Percentiles rank a stretch among this genome's conserved stretches.
These are phyloP conservation scores for Phytophthora melonis DNA, from an alignment of 352 stramenopile genomes.

Conservation along the genomic window DNA sequence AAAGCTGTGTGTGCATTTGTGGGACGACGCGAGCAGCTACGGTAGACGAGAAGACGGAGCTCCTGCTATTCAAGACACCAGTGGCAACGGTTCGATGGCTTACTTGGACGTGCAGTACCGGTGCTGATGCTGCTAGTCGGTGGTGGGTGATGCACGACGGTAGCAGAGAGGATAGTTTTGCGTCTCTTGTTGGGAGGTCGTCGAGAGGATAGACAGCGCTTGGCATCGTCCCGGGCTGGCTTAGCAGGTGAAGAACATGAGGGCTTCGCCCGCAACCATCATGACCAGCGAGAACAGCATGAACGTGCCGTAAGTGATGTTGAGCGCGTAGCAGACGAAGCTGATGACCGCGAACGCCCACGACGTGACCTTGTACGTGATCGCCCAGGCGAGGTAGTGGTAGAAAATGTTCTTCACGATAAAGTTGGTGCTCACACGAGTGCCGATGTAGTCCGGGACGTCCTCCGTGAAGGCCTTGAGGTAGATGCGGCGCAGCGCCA, in stretches of 20 bases:
- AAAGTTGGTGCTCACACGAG: constrained; percentile 55
- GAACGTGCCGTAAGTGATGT: constrained; percentile 77
- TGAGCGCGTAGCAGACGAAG: constrained; percentile 50
- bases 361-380: constrained; percentile 71
- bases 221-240: constrained; percentile 18
- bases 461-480: constrained; percentile 77
- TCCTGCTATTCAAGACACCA: neutral
- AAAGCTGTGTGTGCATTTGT: constrained; percentile 23
- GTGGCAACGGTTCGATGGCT: neutral
- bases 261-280: constrained; percentile 59
- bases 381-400: constrained; percentile 75
- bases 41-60: neutral
- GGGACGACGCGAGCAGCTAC: constrained; percentile 7
- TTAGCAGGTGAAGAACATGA: constrained; percentile 89
- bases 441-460: constrained; percentile 74
- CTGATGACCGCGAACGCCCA: constrained; percentile 53
- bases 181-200: neutral
- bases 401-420: constrained; percentile 71
- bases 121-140: constrained; percentile 1
- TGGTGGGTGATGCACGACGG: constrained; percentile 33
- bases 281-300: constrained; percentile 60
- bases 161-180: neutral
- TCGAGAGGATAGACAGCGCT: constrained; percentile 1
- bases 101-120: constrained; percentile 1
- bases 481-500: constrained; percentile 84